These are phyloP conservation scores for Huntiella omanensis DNA, from an alignment of 2,329 filamentous ascomycete genomes.

Conservation along the genomic window DNA sequence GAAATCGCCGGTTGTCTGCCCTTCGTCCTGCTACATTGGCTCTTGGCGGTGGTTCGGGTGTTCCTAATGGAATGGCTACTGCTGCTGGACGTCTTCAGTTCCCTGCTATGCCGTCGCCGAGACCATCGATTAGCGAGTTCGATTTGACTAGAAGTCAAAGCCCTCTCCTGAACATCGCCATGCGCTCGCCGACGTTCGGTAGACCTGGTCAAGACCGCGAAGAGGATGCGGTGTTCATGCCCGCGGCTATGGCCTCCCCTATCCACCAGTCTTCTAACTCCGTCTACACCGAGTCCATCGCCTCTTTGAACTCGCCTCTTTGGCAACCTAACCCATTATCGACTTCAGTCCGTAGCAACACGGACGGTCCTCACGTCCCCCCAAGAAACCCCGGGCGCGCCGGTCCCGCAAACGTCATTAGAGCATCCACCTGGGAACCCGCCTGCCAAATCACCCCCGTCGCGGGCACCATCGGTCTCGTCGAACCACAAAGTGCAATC, in stretches of 20 bases:
- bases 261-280: background rate
- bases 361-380: background rate
- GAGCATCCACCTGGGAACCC: constrained; percentile 2
- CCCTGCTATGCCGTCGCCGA: background rate
- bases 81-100: constrained; percentile 4
- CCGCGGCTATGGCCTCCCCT: constrained; percentile 3
- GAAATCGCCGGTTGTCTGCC: constrained; percentile 4
- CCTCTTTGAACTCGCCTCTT: background rate
- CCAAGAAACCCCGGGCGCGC: constrained; percentile 4
- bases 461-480: background rate
- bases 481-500: constrained; percentile 4
- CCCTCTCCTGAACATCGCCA: constrained; percentile 3
- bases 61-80: constrained; percentile 1
- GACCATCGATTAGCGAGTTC: background rate
- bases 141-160: constrained; percentile 4
- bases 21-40: constrained; percentile 7
- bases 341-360: background rate
- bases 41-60: background rate
- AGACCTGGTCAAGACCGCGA: background rate
- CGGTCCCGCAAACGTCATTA: background rate
- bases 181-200: constrained; percentile 8
- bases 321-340: constrained; percentile 3
- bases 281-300: background rate
- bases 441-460: background rate
- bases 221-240: background rate